Percentiles rank a stretch among this genome's conserved stretches.
phyloP scores from a whole-genome alignment of 805 yeast genomes.

The Yarrowia deformans region DNA sequence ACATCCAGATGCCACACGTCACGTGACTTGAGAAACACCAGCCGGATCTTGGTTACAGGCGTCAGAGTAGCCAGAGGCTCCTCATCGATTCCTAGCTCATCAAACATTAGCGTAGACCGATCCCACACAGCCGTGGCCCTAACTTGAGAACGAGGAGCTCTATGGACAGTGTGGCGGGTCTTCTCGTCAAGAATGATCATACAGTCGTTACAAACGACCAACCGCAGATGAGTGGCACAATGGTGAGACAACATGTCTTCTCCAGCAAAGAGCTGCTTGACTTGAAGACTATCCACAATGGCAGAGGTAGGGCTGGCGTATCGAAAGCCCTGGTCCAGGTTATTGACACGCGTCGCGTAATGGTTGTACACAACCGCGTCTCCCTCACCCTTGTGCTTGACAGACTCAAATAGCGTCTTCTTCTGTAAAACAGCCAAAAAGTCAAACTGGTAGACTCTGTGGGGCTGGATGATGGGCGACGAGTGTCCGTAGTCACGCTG shows the following conservation, averaged over 20 bases:
- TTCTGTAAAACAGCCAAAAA: slow-evolving; percentile 3
- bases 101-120: slow-evolving; percentile 3
- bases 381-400: slow-evolving; percentile 16
- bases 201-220: slow-evolving; percentile 17
- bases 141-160: slow-evolving; percentile 11
- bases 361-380: slow-evolving; percentile 13
- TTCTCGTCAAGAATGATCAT: slow-evolving; percentile 22
- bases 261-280: slow-evolving; percentile 3
- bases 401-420: slow-evolving; percentile 23
- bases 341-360: background rate
- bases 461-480: slow-evolving; percentile 15
- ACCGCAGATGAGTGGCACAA: slow-evolving; percentile 13
- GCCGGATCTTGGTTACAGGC: slow-evolving; percentile 5
- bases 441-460: slow-evolving; percentile 23
- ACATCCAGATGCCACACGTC: slow-evolving; percentile 25
- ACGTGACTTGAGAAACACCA: slow-evolving; percentile 12
- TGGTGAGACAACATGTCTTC: slow-evolving; percentile 26
- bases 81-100: slow-evolving; percentile 13
- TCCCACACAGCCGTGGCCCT: slow-evolving; percentile 19
- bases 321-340: slow-evolving; percentile 15
- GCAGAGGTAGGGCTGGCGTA: slow-evolving; percentile 6
- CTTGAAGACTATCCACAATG: background rate
- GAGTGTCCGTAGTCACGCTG: slow-evolving; percentile 23
- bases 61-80: slow-evolving; percentile 9
- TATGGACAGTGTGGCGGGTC: slow-evolving; percentile 23